These are phyloP conservation scores for Chaetoceros muelleri DNA, from an alignment of 108 stramenopile genomes.

Conservation along the genomic window DNA sequence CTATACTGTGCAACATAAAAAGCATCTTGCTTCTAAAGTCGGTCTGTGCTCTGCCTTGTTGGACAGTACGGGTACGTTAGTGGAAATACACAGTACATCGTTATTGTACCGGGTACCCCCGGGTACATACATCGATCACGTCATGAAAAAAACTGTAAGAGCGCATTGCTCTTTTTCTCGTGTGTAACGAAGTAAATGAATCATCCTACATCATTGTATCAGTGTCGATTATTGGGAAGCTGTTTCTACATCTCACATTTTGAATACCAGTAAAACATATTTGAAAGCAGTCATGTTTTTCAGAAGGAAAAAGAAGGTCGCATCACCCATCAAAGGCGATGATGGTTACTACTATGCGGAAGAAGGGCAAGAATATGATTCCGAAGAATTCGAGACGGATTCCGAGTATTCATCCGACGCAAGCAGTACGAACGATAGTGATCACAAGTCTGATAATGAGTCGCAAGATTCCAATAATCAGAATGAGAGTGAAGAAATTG, in stretches of 20 bases:
- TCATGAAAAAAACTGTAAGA: too few species aligned
- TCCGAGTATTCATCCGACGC: neutral
- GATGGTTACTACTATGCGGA: neutral
- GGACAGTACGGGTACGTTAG: too few species aligned
- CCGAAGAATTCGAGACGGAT: neutral
- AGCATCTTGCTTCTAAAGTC: too few species aligned
- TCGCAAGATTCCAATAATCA: neutral
- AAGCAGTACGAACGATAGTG: neutral
- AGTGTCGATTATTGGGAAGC: neutral
- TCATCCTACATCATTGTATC: neutral
- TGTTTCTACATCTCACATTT: neutral
- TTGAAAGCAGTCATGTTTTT: neutral
- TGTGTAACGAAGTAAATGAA: neutral
- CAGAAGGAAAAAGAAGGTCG: neutral
- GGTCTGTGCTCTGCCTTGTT: too few species aligned
- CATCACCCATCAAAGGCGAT: neutral
- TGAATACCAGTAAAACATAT: neutral
- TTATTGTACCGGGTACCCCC: too few species aligned
- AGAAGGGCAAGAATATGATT: neutral
- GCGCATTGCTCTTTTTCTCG: too few species aligned
- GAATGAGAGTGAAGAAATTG: neutral
- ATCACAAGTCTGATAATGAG: slow-evolving; percentile 5
- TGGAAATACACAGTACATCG: too few species aligned
- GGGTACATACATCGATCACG: too few species aligned
- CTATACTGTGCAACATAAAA: too few species aligned